Percentiles rank a stretch among this genome's conserved stretches.
Conservation (phyloP, 768 basidiomycete genomes). For the Mycena capillaripes region DNA sequence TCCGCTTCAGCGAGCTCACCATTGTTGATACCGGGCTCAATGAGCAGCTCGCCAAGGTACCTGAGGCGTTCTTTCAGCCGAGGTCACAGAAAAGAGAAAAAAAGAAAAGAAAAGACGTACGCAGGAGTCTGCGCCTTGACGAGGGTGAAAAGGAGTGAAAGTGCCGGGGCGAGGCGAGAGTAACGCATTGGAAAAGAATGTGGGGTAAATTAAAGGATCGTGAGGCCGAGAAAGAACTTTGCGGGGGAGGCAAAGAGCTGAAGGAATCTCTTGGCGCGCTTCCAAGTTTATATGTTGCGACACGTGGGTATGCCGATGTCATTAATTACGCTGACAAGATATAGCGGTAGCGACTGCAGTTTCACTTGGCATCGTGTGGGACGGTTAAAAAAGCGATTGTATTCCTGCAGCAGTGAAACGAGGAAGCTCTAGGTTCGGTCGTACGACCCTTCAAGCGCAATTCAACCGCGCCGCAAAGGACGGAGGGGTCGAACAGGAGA, state of each 20-base stretch:
- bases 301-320: too few species aligned
- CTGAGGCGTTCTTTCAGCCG: conserved; percentile 42
- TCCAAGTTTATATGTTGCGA: not conserved
- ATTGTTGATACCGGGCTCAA: conserved; percentile 59
- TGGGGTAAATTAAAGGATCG: conserved; percentile 31
- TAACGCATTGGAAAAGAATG: conserved; percentile 35
- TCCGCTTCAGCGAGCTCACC: conserved; percentile 45
- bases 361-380: too few species aligned
- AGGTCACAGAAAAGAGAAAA: not conserved
- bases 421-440: too few species aligned
- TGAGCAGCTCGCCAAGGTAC: conserved; percentile 58
- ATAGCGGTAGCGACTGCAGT: too few species aligned
- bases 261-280: not conserved
- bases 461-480: too few species aligned
- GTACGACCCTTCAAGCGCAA: too few species aligned
- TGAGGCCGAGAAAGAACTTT: conserved; percentile 22
- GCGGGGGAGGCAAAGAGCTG: conserved; percentile 28
- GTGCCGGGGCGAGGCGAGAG: conserved; percentile 21
- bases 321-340: too few species aligned
- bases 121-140: conserved; percentile 43
- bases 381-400: too few species aligned
- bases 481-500: too few species aligned
- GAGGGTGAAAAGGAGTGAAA: conserved; percentile 36
- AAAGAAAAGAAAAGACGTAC: conserved; percentile 18
- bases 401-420: too few species aligned